Base-by-base conservation (phyloP, 495 filamentous ascomycete species). In the Opeltia flavorubescens region DNA sequence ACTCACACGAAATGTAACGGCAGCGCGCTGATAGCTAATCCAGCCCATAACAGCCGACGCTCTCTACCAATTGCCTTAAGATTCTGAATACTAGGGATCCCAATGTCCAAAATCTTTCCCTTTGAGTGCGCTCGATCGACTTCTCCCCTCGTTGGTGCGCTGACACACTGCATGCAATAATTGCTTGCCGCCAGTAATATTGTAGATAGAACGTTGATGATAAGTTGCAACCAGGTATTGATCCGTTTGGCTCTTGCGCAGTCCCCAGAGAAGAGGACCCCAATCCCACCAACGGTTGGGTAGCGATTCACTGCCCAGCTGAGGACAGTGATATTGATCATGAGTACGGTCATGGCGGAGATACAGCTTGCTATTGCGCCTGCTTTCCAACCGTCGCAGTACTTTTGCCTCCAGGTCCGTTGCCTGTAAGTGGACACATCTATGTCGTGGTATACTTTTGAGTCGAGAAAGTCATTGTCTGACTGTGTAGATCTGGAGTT, bases 151-250 rank as follows among this genome's bases (percentile, higher is more conserved):
- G 52, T 52, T 6, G 48, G 49, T 25, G 44, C 48, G 5, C 28
- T 38, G 18, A 51, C 38, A 43, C 39, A 51, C 27, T 55, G 49
- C 48, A 55, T 55, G 31, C 44, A 49, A 5, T 35, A 52, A 28
- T 55, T 55, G 29, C 50, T 52, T 8, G 50, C 46, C n/a, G 30
- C 50, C 9, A 53, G 40, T 11, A 55, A 40, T 35, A 49, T 42
- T 2, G 53, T 55, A 47, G 50, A 53, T 13, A 55, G 44, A 11
- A 55, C 44, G 21, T 55, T 55, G 49, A 55, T 52, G 9, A 52
- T 38, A 23, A 51, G 11, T 43, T 55, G 52, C 17, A 29, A 20
- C 21, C 21, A 46, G 18, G 43, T 46, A n/a, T 33, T 28, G 43
- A 42, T 11, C 20, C 11, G 20, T 20, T 34, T 34, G 31, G 31